Base-by-base conservation (phyloP, 2,329 filamentous ascomycete species). In the Diplodia corticola region DNA sequence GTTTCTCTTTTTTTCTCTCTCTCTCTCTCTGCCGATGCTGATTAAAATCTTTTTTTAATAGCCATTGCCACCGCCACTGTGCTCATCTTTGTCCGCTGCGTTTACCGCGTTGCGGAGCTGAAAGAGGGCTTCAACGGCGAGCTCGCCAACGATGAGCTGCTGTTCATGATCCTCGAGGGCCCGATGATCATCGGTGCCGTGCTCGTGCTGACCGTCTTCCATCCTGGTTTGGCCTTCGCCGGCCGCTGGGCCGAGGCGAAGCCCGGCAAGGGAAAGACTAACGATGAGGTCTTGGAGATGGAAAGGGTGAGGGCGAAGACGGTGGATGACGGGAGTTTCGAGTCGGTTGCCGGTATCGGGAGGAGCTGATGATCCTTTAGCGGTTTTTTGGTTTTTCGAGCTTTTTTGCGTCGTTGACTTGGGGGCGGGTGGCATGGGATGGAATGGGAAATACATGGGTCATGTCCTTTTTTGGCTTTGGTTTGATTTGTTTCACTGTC, bases 111-210 rank as follows among this genome's bases (percentile, higher is more conserved):
- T 40, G 80, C 79, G 0, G 82, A 85, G 72, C 76, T 84, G 37
- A 75, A 78, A 17, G 77, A 77, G 15, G 82, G 82, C 12, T 84
- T 82, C 76, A 69, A 74, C 13, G 79, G 78, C 67, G 67, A 75
- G 24, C 70, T 84, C 44, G 84, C 83, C 74, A 80, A 82, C 69
- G 73, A 84, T 44, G 78, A 85, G 71, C 66, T 73, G 2, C 76
- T 79, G 20, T 84, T 85, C 70, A 81, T 85, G 70, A 73, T 80
- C 6, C 73, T 86, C 3, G 84, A 86, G 68, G 83, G 84, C n/a
- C 79, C 80, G 3, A 85, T 85, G 82, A 82, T 86, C 60, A 76
- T 76, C 2, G 71, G 84, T 13, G 79, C 83, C 2, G 76, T 77
- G 17, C 65, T 80, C 4, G 73, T 71, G 0, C 72, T 85, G 67